Evolutionary conservation across 345 rosid species (phyloP).

Genomic region (Adansonia digitata): DNA sequence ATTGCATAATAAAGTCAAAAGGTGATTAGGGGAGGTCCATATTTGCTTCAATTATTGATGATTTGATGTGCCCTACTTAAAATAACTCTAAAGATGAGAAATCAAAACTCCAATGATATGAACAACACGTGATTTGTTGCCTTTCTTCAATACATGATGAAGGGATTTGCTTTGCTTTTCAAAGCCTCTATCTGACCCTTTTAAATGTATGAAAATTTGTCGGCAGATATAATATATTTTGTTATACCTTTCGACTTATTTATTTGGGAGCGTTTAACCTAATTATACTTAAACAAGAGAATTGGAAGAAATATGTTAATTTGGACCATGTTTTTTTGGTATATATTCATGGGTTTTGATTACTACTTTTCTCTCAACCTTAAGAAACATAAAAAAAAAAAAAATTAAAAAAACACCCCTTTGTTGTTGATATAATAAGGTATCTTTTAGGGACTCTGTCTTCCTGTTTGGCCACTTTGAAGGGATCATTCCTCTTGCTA

Average conservation of each 20-base stretch:
- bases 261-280: too few relatives aligned
- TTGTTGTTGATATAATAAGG: not conserved
- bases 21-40: not conserved
- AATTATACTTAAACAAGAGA: too few relatives aligned
- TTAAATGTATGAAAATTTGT: not conserved
- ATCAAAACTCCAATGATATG: constrained; percentile 8
- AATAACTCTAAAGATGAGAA: not conserved
- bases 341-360: not conserved
- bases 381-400: too few relatives aligned
- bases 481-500: not conserved
- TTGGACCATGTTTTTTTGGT: too few relatives aligned
- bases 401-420: too few relatives aligned
- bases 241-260: too few relatives aligned
- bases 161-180: constrained; percentile 13
- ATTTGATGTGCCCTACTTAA: not conserved
- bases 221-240: constrained; percentile 19
- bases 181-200: not conserved
- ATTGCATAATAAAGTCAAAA: constrained; percentile 14
- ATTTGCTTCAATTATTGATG: not conserved
- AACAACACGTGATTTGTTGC: constrained; percentile 17
- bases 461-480: not conserved
- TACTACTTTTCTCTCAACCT: too few relatives aligned
- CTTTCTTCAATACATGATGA: constrained; percentile 12
- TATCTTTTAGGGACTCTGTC: not conserved
- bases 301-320: too few relatives aligned